These are phyloP conservation scores for Neocucurbitaria cava DNA, from an alignment of 2,329 filamentous ascomycete genomes.

Conservation along the genomic window DNA sequence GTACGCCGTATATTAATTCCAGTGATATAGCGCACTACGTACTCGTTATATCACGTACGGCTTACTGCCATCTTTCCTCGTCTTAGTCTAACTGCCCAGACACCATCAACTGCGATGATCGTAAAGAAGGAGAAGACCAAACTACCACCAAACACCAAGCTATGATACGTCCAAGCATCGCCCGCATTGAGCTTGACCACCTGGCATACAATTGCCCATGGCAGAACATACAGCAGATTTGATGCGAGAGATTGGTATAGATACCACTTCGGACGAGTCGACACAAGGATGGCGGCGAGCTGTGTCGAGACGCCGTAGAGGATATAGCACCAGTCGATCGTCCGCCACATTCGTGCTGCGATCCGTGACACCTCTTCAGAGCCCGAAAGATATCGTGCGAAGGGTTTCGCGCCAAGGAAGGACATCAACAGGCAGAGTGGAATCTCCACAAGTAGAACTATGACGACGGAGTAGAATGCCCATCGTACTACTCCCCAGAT, in stretches of 20 bases:
- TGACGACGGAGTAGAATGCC: constrained; percentile 59
- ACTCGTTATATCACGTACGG: neutral
- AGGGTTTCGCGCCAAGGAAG: constrained; percentile 63
- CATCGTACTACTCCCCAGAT: constrained; percentile 56
- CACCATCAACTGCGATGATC: constrained; percentile 56
- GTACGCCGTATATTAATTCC: no score
- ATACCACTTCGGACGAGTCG: constrained; percentile 71
- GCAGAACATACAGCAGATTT: constrained; percentile 72
- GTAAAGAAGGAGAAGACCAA: constrained; percentile 71
- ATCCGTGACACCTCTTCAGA: constrained; percentile 66
- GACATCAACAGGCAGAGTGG: constrained; percentile 69
- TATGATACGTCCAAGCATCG: constrained; percentile 72
- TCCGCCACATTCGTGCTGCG: constrained; percentile 69
- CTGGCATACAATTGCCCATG: constrained; percentile 71
- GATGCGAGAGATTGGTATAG: constrained; percentile 70
- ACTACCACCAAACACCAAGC: constrained; percentile 71
- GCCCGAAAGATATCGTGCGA: constrained; percentile 68
- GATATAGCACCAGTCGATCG: constrained; percentile 68
- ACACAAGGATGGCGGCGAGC: constrained; percentile 68
- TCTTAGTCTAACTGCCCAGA: constrained; percentile 61
- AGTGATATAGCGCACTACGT: no score
- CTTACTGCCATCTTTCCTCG: constrained; percentile 12
- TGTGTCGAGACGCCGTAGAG: constrained; percentile 72
- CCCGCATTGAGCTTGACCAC: constrained; percentile 44
- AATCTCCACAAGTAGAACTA: constrained; percentile 67